Base-by-base conservation (phyloP, 495 filamentous ascomycete species). In the Geopyxis carbonaria region DNA sequence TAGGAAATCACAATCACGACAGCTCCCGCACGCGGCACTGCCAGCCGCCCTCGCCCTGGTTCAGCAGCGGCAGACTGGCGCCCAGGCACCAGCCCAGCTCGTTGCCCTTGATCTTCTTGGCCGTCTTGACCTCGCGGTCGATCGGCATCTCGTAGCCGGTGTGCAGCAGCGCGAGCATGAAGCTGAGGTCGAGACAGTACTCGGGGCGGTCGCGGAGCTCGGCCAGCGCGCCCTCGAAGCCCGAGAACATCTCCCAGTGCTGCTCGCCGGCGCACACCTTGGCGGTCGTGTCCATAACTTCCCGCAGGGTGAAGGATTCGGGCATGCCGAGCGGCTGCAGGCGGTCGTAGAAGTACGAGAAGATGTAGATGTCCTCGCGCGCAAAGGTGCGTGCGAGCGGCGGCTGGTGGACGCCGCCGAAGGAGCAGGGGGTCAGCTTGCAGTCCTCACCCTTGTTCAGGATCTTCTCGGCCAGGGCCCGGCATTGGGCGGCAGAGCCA, bases 121-220 rank as follows among this genome's bases (percentile, higher is more conserved):
- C 89, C 49, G 93, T 91, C 67, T 79, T 82, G 38, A 97, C 85
- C 62, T 95, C 87, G 15, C 89, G 72, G 42, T 89, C 81, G 51
- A 95, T 69, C 4, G 86, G 86, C 85, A 97, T 95, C 48, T 93
- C 89, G 58, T 97, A 97, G 14, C 89, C 89, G 1, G 85, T 94
- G 59, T 94, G 86, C 43, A 94, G 62, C 36, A 97, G 64, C 16
- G 78, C 78, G 44, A 92, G 56, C 84, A 93, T 92, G 58, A 94
- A 97, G 59, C 78, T 95, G 45, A 97, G 62, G 58, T 97, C 89
- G 57, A 95, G 60, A 62, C 89, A 97, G 59, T 75, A 78, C 60
- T 95, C 84, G 8, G 89, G 81, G 37, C 89, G 68, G 40, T 67
- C 83, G 20, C 57, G 61, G 15, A 97, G 67, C 55, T 94, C 81